A percentile compares a stretch with the other conserved stretches of the same genome.
These are phyloP conservation scores for Verruconis gallopava DNA, from an alignment of 2,329 filamentous ascomycete species.

Conservation along the genomic window DNA sequence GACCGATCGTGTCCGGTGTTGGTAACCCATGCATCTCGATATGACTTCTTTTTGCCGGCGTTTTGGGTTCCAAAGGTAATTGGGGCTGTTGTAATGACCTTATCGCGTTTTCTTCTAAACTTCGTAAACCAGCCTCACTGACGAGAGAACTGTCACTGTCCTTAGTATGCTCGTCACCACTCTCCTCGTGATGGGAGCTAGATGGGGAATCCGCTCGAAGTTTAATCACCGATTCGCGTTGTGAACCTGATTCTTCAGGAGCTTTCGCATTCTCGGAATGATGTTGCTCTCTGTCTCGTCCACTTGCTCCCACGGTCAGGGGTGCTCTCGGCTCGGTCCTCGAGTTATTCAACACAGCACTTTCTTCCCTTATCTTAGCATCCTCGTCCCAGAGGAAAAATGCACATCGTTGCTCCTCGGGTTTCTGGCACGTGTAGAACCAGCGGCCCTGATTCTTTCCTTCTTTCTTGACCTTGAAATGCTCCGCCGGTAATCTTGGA, in stretches of 20 bases:
- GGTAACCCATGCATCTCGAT: constrained; percentile 1
- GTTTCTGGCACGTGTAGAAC: constrained; percentile 47
- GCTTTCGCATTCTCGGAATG: background rate
- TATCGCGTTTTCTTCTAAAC: background rate
- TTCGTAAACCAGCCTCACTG: constrained; percentile 14
- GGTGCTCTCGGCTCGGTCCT: constrained; percentile 26
- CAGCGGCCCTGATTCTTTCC: constrained; percentile 42
- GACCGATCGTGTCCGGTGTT: constrained; percentile 3
- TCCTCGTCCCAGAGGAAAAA: constrained; percentile 49
- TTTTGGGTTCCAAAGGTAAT: background rate
- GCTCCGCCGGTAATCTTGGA: constrained; percentile 39
- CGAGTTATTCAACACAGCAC: constrained; percentile 34
- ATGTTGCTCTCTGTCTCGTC: too few species aligned
- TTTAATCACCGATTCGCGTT: background rate
- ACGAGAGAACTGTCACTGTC: constrained; percentile 22
- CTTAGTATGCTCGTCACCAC: constrained; percentile 21
- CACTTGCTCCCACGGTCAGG: background rate
- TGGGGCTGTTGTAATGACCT: background rate
- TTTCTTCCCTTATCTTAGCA: constrained; percentile 35
- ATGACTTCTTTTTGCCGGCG: background rate
- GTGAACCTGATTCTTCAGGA: background rate
- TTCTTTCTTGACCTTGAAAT: constrained; percentile 45
- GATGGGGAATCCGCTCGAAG: constrained; percentile 10
- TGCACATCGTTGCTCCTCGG: constrained; percentile 33
- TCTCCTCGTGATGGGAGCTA: too few species aligned